Evolutionary conservation across 1,284 basidiomycete genomes (phyloP), one percentile per base, ranked within the genome.

Genomic region (Omphalotus olearius): DNA sequence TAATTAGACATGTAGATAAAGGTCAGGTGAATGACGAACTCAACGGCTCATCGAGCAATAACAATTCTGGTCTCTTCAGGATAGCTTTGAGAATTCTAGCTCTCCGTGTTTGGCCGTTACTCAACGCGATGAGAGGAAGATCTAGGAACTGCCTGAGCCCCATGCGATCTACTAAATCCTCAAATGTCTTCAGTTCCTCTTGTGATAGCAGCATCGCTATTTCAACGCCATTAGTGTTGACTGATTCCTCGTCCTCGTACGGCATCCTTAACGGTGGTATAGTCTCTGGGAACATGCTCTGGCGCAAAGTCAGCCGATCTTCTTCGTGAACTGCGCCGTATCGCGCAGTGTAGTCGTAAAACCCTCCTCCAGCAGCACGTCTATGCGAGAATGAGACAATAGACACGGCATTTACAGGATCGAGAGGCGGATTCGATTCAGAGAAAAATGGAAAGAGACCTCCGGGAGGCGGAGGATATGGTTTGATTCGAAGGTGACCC

Each of bases 41-140:
- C 35, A 92, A 69, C 1, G 93, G 93, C 64, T 96, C 93, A 57
- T 96, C 93, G 11, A 97, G 72, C 44, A 97, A 59, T 53, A 83
- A 76, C 0, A 92, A 90, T 38, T 77, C 72, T 14, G 70, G 72
- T 14, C 46, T 55, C 37, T 44, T 48, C 38, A 98, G 67, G 7
- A 98, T 67, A 0, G 91, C 90, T 57, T 83, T 83, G 2, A 91
- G 74, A 42, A 99, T 91, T 45, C 94, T 74, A 3, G 93, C 93
- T 20, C 93, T 72, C 35, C 96, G 70, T 17, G 88, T 97, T 72
- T 99, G 96, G 0, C 96, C 96, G 59, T 96, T 96, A 56, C 88
- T 92, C 46, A 98, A 67, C 0, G 89, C 88, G 5, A 96, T 76
- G 14, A 88, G 67, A 0, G 93, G 94, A 4, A 94, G 61, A 61